These are phyloP conservation scores for Phylloporus arenicola DNA, from an alignment of 768 basidiomycete species.

Conservation along the genomic window DNA sequence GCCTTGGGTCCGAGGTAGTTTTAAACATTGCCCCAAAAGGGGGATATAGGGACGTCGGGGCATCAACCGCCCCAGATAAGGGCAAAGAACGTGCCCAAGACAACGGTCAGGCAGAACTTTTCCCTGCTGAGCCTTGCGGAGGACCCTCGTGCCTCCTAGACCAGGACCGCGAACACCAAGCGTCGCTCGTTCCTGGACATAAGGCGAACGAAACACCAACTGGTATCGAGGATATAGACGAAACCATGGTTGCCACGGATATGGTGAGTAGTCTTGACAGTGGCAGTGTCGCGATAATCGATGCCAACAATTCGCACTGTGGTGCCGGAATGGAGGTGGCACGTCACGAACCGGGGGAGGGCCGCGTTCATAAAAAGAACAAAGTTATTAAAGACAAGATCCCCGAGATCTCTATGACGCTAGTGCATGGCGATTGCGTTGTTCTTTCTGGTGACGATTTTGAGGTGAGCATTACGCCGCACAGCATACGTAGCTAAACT, in stretches of 20 bases:
- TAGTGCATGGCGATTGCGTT: conserved; percentile 37
- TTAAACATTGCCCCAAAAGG: conserved; percentile 22
- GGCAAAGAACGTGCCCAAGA: conserved; percentile 8
- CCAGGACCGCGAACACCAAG: neutral
- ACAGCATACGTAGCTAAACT: conserved; percentile 1
- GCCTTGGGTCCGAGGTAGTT: conserved; percentile 21
- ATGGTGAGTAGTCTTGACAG: neutral
- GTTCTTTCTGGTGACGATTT: conserved; percentile 36
- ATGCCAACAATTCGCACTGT: neutral
- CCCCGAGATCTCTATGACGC: conserved; percentile 26
- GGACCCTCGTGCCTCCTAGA: conserved; percentile 1
- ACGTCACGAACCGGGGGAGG: conserved; percentile 2
- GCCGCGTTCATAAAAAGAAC: conserved; percentile 9
- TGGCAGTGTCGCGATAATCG: neutral
- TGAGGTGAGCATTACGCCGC: conserved; percentile 31
- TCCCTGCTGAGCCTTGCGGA: neutral
- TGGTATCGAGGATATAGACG: conserved; percentile 1
- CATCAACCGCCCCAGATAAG: conserved; percentile 4
- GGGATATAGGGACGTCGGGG: conserved; percentile 16
- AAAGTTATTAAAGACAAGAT: conserved; percentile 18
- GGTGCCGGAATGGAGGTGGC: neutral
- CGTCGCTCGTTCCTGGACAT: neutral
- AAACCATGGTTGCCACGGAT: conserved; percentile 5
- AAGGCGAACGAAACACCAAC: neutral
- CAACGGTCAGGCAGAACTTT: conserved; percentile 6